These are phyloP conservation scores for Eimeria praecox DNA, from an alignment of 169 alveolate genomes.

Conservation along the genomic window DNA sequence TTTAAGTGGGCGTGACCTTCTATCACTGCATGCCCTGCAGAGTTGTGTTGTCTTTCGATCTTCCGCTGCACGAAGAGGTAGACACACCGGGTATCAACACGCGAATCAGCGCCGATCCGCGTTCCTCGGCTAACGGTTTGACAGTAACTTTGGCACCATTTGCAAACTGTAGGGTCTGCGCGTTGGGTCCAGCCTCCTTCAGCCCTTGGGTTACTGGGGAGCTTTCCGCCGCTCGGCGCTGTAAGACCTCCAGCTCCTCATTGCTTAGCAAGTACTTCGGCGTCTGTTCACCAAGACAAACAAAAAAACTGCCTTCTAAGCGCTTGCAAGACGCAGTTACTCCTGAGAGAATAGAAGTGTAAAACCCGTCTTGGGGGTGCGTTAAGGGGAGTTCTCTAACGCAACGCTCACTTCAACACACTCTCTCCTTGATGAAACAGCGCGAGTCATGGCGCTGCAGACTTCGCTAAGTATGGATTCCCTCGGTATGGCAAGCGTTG, in stretches of 20 bases:
- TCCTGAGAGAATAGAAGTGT: background rate
- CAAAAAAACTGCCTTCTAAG: background rate
- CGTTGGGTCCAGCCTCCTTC: conserved; percentile 58
- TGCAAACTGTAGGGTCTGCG: conserved; percentile 31
- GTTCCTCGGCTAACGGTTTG: conserved; percentile 70
- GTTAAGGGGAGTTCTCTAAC: background rate
- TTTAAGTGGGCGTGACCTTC: background rate
- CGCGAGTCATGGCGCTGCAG: conserved; percentile 60
- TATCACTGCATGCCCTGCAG: background rate
- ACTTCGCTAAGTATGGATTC: conserved; percentile 41
- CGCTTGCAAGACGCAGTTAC: background rate
- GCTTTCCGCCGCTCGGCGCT: conserved; percentile 3
- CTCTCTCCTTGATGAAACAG: background rate
- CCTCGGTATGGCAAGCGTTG: conserved; percentile 41
- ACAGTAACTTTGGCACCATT: conserved; percentile 67
- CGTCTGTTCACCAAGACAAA: conserved; percentile 32
- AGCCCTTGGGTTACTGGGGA: conserved; percentile 34
- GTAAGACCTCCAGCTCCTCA: background rate
- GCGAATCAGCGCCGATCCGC: conserved; percentile 73
- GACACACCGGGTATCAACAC: conserved; percentile 74
- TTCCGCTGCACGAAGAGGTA: background rate
- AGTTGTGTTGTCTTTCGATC: background rate
- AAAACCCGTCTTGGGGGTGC: background rate
- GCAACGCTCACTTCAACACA: conserved; percentile 48
- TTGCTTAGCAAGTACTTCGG: conserved; percentile 47